Evolutionary conservation across 257 asterid species (phyloP), one percentile per base, ranked within the genome.

Genomic region (Solanum sejunctum): DNA sequence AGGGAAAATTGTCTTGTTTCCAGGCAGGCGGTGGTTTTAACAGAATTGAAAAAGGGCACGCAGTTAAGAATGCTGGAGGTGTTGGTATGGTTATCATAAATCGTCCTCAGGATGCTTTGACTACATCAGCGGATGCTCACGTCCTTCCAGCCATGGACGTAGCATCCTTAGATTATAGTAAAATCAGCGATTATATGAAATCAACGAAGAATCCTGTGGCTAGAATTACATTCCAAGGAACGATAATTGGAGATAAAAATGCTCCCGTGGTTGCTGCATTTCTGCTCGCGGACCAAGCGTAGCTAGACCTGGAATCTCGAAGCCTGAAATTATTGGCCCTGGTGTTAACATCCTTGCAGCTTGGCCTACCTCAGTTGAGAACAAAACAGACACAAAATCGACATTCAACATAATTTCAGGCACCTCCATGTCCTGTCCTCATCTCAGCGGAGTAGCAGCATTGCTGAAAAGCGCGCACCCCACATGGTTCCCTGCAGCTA

Each of bases 361-460:
- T 5, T 89, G 91, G 89, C 83, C 84, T 28, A 6, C 8, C 8
- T 52, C 89, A 0, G 66, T 72, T 0, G 86, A 60, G 16, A 75
- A 87, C 77, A 12, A 23, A 17, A 70, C 72, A 12, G 39, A 82
- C 60, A 13, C 51, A 32, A 45, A 79, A 15, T 47, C 85, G 0
- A 81, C 60, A 5, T 91, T 88, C 58, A 88, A 85, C 57, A 43
- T 88, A 4, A 18, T 85, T 1, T 88, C 90, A 0, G 92, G 91
- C 4, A 91, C 92, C 7, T 91, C 92, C 0, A 84, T 91, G 91
- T 23, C 92, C 2, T 86, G 91, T 67, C 91, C 90, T 10, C 93
- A 89, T 81, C 89, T 88, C 7, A 88, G 89, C 1, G 91, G 93
- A 49, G 32, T 88, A 1, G 90, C 85, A 2, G 88, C 89, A 13